Evolutionary conservation across 2,329 filamentous ascomycete genomes (phyloP).

Genomic region (Gremmenia infestans): DNA sequence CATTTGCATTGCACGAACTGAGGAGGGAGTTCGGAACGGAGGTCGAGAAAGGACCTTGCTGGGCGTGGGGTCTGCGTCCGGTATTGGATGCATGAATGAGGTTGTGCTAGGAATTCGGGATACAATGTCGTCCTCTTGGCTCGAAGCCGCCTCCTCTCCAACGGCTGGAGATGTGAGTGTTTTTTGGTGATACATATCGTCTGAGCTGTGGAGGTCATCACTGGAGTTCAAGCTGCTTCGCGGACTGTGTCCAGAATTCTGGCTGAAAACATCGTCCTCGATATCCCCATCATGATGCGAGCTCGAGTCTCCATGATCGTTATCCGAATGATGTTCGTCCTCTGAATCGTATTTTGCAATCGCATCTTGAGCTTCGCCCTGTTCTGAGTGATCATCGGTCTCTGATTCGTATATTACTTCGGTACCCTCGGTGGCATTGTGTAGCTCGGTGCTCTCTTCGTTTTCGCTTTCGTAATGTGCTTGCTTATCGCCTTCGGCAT

Average conservation of each 20-base stretch:
- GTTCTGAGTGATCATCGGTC: conserved; percentile 8
- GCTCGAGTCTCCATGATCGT: conserved; percentile 24
- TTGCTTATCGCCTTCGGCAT: not conserved
- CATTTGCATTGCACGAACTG: conserved; percentile 68
- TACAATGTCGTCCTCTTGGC: conserved; percentile 40
- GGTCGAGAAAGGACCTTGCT: conserved; percentile 55
- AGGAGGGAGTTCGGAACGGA: conserved; percentile 64
- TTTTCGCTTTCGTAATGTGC: not conserved
- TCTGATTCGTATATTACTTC: conserved; percentile 8
- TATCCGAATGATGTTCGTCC: conserved; percentile 18
- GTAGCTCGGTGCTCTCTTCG: conserved; percentile 1
- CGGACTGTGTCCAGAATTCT: conserved; percentile 17
- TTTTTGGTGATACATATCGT: conserved; percentile 25
- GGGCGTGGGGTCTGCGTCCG: conserved; percentile 33
- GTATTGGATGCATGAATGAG: conserved; percentile 25
- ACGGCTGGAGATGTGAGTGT: conserved; percentile 23
- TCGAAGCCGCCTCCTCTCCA: conserved; percentile 27
- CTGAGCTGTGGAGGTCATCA: conserved; percentile 18
- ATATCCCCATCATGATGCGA: conserved; percentile 32
- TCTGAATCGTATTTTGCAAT: conserved; percentile 1
- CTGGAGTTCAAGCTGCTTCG: conserved; percentile 27
- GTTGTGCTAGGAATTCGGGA: conserved; percentile 34
- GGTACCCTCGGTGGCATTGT: not conserved
- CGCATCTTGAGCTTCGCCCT: not conserved
- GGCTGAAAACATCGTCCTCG: conserved; percentile 33